Evolutionary conservation across 1,284 basidiomycete genomes (phyloP).

Genomic region (Sphaerobolus stellatus): DNA sequence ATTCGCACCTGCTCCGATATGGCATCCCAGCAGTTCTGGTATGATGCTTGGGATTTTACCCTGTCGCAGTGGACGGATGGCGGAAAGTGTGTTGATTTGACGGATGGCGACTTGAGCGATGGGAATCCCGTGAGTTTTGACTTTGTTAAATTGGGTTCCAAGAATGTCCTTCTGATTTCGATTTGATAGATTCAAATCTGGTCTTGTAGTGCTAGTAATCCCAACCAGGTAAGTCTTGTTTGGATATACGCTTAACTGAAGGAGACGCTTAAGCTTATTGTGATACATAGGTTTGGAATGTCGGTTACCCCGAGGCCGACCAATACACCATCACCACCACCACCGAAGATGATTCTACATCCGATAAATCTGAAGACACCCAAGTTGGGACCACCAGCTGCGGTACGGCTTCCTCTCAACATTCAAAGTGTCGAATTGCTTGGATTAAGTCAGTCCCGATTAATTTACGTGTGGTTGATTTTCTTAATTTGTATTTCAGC

Average conservation of each 20-base stretch:
- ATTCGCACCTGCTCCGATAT: constrained; percentile 45
- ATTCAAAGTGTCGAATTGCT: constrained; percentile 55
- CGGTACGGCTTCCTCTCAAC: constrained; percentile 46
- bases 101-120: constrained; percentile 36
- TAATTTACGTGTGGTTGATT: not conserved
- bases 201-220: constrained; percentile 36
- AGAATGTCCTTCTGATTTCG: not conserved
- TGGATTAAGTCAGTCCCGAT: constrained; percentile 42
- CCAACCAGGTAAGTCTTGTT: constrained; percentile 30
- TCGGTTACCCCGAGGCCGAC: constrained; percentile 41
- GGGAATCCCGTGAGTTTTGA: constrained; percentile 37
- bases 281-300: constrained; percentile 50
- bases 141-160: not conserved
- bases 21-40: constrained; percentile 45
- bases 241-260: not conserved
- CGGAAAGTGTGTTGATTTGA: constrained; percentile 49
- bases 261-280: not conserved
- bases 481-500: no score
- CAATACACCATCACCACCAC: constrained; percentile 14
- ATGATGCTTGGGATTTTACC: constrained; percentile 36
- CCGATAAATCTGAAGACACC: constrained; percentile 47
- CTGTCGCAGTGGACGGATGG: constrained; percentile 47
- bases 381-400: constrained; percentile 60
- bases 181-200: constrained; percentile 40
- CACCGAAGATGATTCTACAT: no score